Evolutionary conservation across 441 rosid genomes (phyloP).

Genomic region (Omphalea diandra): DNA sequence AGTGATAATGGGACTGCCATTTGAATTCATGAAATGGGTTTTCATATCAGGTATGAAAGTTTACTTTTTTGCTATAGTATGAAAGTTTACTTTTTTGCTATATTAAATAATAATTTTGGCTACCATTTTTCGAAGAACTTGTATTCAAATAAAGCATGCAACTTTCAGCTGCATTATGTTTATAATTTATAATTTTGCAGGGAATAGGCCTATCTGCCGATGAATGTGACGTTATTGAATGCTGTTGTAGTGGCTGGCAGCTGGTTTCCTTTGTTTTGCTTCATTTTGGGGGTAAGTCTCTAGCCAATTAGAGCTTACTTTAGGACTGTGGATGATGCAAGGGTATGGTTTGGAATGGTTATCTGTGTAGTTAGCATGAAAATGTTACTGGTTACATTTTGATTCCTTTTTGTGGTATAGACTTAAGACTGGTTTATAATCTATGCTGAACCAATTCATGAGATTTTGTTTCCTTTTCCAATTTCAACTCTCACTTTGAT

Average conservation of each 20-base stretch:
- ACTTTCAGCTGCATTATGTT: neutral
- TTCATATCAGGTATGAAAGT: too few species aligned
- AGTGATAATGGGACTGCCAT: too few species aligned
- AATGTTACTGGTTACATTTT: slow-evolving; percentile 7
- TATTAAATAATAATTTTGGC: too few species aligned
- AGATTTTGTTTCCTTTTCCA: neutral
- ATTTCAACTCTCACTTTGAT: too few species aligned
- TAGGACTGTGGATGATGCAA: too few species aligned
- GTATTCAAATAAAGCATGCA: too few species aligned
- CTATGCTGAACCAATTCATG: neutral
- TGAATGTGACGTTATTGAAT: slow-evolving; percentile 86
- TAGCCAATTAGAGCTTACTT: neutral
- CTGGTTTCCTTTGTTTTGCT: too few species aligned
- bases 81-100: too few species aligned
- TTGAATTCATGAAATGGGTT: too few species aligned
- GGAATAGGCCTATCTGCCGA: slow-evolving; percentile 92
- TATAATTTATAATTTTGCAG: slow-evolving; percentile 29
- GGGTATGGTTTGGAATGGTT: neutral
- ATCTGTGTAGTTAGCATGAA: neutral
- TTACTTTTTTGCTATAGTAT: too few species aligned
- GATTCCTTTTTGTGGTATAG: slow-evolving; percentile 1
- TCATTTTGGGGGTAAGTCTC: slow-evolving; percentile 75
- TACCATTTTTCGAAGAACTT: too few species aligned
- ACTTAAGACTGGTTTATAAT: neutral
- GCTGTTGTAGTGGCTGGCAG: too few species aligned